phyloP scores from a whole-genome alignment of 2,329 filamentous ascomycete genomes.

The Botrytis aclada region DNA sequence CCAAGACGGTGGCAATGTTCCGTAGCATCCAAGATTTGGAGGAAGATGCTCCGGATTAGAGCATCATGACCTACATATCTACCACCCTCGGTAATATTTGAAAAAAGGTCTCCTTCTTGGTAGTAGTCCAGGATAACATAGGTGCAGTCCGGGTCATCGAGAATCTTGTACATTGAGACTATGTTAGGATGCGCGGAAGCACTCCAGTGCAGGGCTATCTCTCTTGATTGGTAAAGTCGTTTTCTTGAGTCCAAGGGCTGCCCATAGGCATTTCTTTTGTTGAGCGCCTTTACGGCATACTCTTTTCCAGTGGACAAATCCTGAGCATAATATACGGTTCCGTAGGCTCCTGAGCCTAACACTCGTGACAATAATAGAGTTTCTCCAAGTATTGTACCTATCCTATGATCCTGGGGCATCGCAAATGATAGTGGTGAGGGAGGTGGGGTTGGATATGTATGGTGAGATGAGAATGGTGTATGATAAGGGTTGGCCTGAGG shows the following conservation, averaged over 20 bases:
- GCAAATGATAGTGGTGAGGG: conserved; percentile 19
- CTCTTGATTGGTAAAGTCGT: conserved; percentile 83
- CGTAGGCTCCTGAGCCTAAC: conserved; percentile 91
- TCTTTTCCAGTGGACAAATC: conserved; percentile 63
- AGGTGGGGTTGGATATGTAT: conserved; percentile 9
- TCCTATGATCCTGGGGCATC: conserved; percentile 64
- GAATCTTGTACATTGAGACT: conserved; percentile 88
- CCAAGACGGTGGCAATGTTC: conserved; percentile 89
- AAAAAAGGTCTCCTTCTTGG: conserved; percentile 93
- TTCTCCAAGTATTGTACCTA: conserved; percentile 73
- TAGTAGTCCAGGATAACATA: conserved; percentile 97
- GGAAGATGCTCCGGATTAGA: conserved; percentile 80
- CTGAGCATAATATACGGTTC: conserved; percentile 92
- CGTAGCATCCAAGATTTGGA: conserved; percentile 95
- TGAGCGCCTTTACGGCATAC: conserved; percentile 96
- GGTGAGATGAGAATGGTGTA: not conserved
- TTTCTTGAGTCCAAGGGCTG: conserved; percentile 77
- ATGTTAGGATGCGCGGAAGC: conserved; percentile 90
- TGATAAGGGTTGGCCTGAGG: not conserved
- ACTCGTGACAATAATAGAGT: conserved; percentile 75
- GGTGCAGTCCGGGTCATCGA: conserved; percentile 88
- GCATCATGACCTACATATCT: conserved; percentile 91
- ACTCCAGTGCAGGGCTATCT: conserved; percentile 87
- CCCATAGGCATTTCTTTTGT: conserved; percentile 76
- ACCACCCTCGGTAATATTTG: conserved; percentile 93